Evolutionary conservation across 441 rosid species (phyloP), one percentile per base, ranked within the genome.

Genomic region (Gossypium lobatum): DNA sequence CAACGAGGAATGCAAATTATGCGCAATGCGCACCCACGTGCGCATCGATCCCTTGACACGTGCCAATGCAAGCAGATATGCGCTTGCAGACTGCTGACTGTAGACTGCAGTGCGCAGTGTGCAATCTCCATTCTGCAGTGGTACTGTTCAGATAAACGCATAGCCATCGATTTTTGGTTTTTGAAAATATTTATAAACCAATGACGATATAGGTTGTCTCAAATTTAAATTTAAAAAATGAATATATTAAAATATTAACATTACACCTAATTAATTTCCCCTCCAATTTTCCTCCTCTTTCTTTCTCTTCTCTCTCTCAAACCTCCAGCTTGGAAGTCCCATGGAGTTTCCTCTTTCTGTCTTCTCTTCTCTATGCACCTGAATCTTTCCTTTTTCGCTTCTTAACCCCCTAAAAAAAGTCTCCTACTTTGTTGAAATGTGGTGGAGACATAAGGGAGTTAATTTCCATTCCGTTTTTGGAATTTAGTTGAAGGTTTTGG

Each of bases 281-380:
- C 89, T 85, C 84, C 88, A 82, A 55, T 82, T 81, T 71, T 81
- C 83, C 66, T 61, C 78, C 34, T 50, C 64, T 73, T 39, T 39
- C 14, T 71, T 37, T 68, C 72, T 59, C 78, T 50, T 77, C 80
- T 78, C 75, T 75, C 45, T 80, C 69, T 70, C 71, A 14, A 62
- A 63, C 77, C 77, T 79, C 84, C 86, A 80, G 78, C 85, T 82
- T 68, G 82, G 79, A 77, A 76, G 73, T 72, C 59, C 77, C 78
- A 21, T 77, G 58, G 66, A 73, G 64, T 64, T 6, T 31, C 4
- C 64, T 72, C 60, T 69, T 48, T 58, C 45, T 67, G 16, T 65
- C 73, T 72, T 72, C 73, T 37, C 42, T 78, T 72, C 79, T 57
- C 64, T 45, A 16, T 20, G 28, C 60, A 34, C 48, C 45, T 70